Percentiles rank a stretch among this genome's conserved stretches.
phyloP scores from a whole-genome alignment of 805 yeast species.

The Brettanomyces nanus region DNA sequence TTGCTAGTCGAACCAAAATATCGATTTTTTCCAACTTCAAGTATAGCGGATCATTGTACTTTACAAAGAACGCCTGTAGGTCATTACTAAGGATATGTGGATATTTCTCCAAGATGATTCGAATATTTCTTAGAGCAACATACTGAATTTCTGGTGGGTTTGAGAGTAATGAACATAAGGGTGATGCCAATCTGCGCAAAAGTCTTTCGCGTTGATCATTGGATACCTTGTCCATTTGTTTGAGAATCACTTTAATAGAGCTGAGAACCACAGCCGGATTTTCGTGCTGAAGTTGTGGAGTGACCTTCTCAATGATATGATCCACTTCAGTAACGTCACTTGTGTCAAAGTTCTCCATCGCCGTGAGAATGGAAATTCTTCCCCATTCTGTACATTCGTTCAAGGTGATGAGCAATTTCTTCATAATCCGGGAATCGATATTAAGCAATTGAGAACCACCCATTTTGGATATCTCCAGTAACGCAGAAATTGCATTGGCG shows the following conservation, averaged over 20 bases:
- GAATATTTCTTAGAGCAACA: constrained; percentile 84
- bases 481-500: constrained; percentile 83
- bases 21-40: constrained; percentile 72
- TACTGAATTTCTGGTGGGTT: constrained; percentile 93
- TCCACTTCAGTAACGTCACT: constrained; percentile 56
- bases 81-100: constrained; percentile 74
- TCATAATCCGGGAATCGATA: constrained; percentile 35
- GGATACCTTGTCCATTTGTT: constrained; percentile 48
- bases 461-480: constrained; percentile 57
- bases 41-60: constrained; percentile 77
- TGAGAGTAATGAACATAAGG: constrained; percentile 78
- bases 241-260: constrained; percentile 71
- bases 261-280: constrained; percentile 91
- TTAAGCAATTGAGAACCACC: constrained; percentile 25
- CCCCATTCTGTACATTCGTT: constrained; percentile 99
- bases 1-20: constrained; percentile 61
- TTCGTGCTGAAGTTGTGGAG: constrained; percentile 94
- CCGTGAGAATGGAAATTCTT: constrained; percentile 77
- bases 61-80: constrained; percentile 81
- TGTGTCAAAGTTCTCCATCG: constrained; percentile 66
- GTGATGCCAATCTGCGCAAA: constrained; percentile 70
- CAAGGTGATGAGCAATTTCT: constrained; percentile 68
- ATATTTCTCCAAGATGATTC: constrained; percentile 81
- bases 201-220: constrained; percentile 32
- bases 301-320: constrained; percentile 79